Base-by-base conservation (phyloP, 208 protist species). In the Porcisia hertigi region DNA sequence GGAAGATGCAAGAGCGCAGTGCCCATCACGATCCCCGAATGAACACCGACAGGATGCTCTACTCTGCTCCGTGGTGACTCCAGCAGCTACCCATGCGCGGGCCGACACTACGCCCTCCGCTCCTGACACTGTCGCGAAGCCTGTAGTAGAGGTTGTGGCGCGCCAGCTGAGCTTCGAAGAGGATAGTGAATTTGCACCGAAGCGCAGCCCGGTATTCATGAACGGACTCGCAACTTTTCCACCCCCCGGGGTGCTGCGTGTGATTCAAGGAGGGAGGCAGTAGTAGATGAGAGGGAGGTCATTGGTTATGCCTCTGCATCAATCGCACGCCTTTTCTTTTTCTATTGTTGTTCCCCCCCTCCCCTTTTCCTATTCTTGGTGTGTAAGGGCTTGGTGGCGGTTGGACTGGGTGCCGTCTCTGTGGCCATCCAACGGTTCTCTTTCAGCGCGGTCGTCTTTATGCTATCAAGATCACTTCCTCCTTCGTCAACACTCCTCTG, bases 101-200 rank as follows among this genome's bases (percentile, higher is more conserved):
- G 1, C 23, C 18, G 39, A 11, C 55, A 60, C 34, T 18, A 62
- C 63, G 25, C 77, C 47, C 0, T 41, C 49, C 6, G 55, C 23
- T 14, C 60, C 78, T 23, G 34, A 41, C 54, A 82, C 78, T 11
- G 73, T 82, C 16, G 78, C 78, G 1, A 82, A 82, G 69, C 78
- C 73, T 8, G 60, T 78, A 11, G 53, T 71, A 23, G 69, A 39
- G n/a, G 18, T 71, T 30, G 73, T 78, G 36, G 78, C 78, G 2
- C 78, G 78, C 20, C 78, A 82, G 73, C 69, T 82, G 54, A 69
- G 73, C 43, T 82, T 75, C 20, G 78, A 78, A 1, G 78, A 82
- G 52, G 72, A 69, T 2, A 43, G 30, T 30, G 73, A 70, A 5
- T n/a, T 9, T 4, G 30, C 69, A 4, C 30, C 11, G 36, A 59